Percentiles rank a stretch among this genome's conserved stretches.
Evolutionary conservation across 208 protist species (phyloP).

Genomic region (Wallacemonas collosoma): DNA sequence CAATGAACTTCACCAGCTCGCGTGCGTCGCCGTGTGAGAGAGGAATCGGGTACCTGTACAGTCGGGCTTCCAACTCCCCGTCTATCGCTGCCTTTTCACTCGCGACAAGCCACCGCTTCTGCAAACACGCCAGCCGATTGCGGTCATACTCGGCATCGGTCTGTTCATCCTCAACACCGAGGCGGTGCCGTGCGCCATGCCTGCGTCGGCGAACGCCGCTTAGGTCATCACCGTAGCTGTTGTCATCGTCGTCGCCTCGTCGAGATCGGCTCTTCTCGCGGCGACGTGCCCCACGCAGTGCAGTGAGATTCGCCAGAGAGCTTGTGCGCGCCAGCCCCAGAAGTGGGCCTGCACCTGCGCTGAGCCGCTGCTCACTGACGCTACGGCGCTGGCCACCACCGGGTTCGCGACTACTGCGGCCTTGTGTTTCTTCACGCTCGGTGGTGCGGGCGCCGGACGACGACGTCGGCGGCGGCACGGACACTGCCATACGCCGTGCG

Average conservation of each 20-base stretch:
- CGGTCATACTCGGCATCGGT: constrained; percentile 21
- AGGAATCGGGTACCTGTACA: constrained; percentile 59
- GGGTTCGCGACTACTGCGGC: no score
- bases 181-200: not conserved
- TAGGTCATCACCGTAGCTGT: no score
- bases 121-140: constrained; percentile 47
- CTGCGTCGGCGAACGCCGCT: not conserved
- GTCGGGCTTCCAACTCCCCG: constrained; percentile 45
- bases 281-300: constrained; percentile 4
- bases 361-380: not conserved
- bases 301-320: not conserved
- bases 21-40: constrained; percentile 44
- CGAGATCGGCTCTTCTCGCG: not conserved
- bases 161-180: constrained; percentile 2
- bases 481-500: not conserved
- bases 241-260: no score
- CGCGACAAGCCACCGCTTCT: constrained; percentile 62
- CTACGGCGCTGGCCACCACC: constrained; percentile 2
- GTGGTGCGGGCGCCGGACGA: no score
- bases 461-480: not conserved
- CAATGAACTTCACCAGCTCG: constrained; percentile 30
- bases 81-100: constrained; percentile 26
- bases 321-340: not conserved
- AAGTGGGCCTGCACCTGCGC: constrained; percentile 3
- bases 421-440: no score